phyloP scores from a whole-genome alignment of 805 yeast genomes.

The Metschnikowia picachoensis region DNA sequence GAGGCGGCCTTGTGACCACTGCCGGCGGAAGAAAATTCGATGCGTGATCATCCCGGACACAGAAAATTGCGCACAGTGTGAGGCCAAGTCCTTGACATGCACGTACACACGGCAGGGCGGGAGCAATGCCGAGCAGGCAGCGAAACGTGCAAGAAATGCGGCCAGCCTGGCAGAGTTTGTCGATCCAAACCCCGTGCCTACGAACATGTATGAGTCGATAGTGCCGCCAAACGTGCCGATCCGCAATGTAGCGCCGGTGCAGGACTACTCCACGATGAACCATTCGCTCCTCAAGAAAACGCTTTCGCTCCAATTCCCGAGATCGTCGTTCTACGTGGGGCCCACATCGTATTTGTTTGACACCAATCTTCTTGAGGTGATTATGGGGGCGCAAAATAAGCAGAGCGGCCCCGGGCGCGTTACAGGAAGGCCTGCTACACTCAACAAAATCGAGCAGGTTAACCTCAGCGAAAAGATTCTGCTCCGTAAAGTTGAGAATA shows the following conservation, averaged over 20 bases:
- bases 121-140: slow-evolving; percentile 40
- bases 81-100: slow-evolving; percentile 67
- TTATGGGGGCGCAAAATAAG: slow-evolving; percentile 38
- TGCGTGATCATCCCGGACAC: slow-evolving; percentile 68
- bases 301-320: slow-evolving; percentile 76
- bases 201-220: slow-evolving; percentile 13
- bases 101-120: slow-evolving; percentile 45
- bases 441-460: slow-evolving; percentile 68
- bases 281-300: slow-evolving; percentile 65
- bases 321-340: slow-evolving; percentile 87
- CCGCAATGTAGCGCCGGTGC: slow-evolving; percentile 55
- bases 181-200: background rate
- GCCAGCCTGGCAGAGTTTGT: background rate
- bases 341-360: slow-evolving; percentile 80
- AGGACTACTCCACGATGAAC: slow-evolving; percentile 62
- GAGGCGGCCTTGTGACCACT: slow-evolving; percentile 76
- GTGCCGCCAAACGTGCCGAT: slow-evolving; percentile 42
- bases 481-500: slow-evolving; percentile 73
- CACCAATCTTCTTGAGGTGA: slow-evolving; percentile 58
- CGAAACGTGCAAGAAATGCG: slow-evolving; percentile 29
- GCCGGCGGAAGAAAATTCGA: slow-evolving; percentile 73
- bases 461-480: slow-evolving; percentile 63
- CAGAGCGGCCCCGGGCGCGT: slow-evolving; percentile 21
- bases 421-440: slow-evolving; percentile 7
- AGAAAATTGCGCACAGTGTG: slow-evolving; percentile 71